Evolutionary conservation across 176 grass and related monocot species (phyloP), one percentile per base, ranked within the genome.

Genomic region (Rhynchospora breviuscula): DNA sequence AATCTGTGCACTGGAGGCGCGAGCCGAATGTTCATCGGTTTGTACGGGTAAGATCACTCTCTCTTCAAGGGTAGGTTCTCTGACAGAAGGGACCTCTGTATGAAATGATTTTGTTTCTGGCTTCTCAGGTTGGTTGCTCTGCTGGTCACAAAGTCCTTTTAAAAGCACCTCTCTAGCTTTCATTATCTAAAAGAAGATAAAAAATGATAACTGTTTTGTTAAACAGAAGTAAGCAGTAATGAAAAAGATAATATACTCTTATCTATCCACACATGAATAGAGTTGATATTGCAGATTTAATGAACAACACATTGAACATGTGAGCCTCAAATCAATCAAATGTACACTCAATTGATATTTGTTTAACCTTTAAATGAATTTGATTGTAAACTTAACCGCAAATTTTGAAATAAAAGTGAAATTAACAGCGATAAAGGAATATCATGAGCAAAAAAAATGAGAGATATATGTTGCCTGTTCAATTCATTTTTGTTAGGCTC

Each of bases 1-100:
- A 18, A 71, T 71, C 35, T 44, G 66, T 46, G 67, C 67, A 48
- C 10, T 35, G 7, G 15, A 44, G 33, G 33, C 15, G 7, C 61
- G 77, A 25, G 6, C 6, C 2, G 61, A 21, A 10, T 60, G 1
- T 12, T 79, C 78, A 63, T 80, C 57, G 22, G 74, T 58, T 21
- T 80, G 78, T 80, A 80, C 3, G 5, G 78, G 52, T 61, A 80
- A 17, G 52, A 78, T 57, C 12, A 78, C 49, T 80, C 62, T 80
- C 58, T 80, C 29, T 80, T 62, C 52, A 3, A 0, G 15, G 49
- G 57, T 62, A 60, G 26, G 7, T 26, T 59, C 53, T 71, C 43
- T 45, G 67, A 48, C 67, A 71, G 49, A 17, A 57, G 54, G 18
- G 7, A 63, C 40, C 59, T 44, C 58, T 1, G 52, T n/a, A 60